A percentile compares a stretch with the other conserved stretches of the same genome.
These are phyloP conservation scores for Aphanomyces astaci DNA, from an alignment of 352 stramenopile genomes.

Conservation along the genomic window DNA sequence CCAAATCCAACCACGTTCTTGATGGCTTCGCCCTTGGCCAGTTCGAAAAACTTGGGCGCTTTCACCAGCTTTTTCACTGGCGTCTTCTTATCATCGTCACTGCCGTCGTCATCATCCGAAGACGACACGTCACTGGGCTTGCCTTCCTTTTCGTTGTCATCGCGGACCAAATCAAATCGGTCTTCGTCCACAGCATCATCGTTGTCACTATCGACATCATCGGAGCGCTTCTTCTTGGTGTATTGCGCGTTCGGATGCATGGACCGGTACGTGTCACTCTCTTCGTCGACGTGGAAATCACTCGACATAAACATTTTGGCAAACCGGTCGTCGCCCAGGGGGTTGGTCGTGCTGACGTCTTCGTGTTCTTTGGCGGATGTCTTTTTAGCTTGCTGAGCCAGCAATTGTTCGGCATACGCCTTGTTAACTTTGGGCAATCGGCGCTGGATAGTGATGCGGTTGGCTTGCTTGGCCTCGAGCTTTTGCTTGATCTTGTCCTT, in stretches of 20 bases:
- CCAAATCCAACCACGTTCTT: slow-evolving; percentile 72
- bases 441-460: slow-evolving; percentile 85
- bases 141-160: slow-evolving; percentile 52
- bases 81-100: slow-evolving; percentile 33
- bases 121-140: slow-evolving; percentile 25
- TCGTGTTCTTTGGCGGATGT: slow-evolving; percentile 29
- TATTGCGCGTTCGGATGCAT: slow-evolving; percentile 83
- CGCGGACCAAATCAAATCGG: slow-evolving; percentile 64
- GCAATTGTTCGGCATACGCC: slow-evolving; percentile 75
- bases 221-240: slow-evolving; percentile 66
- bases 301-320: slow-evolving; percentile 94
- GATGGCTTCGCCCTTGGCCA: slow-evolving; percentile 74
- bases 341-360: slow-evolving; percentile 43
- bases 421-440: slow-evolving; percentile 87
- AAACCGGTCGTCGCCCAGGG: slow-evolving; percentile 95
- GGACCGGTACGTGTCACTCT: slow-evolving; percentile 93
- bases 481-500: slow-evolving; percentile 96
- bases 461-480: slow-evolving; percentile 79
- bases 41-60: slow-evolving; percentile 77
- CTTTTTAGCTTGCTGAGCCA: slow-evolving; percentile 72
- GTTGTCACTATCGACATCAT: slow-evolving; percentile 91
- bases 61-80: slow-evolving; percentile 2
- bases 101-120: slow-evolving; percentile 47
- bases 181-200: slow-evolving; percentile 55
- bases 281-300: slow-evolving; percentile 97